Evolutionary conservation across 371 early-diverging fungal species (phyloP).

Genomic region (Apophysomyces elegans): DNA sequence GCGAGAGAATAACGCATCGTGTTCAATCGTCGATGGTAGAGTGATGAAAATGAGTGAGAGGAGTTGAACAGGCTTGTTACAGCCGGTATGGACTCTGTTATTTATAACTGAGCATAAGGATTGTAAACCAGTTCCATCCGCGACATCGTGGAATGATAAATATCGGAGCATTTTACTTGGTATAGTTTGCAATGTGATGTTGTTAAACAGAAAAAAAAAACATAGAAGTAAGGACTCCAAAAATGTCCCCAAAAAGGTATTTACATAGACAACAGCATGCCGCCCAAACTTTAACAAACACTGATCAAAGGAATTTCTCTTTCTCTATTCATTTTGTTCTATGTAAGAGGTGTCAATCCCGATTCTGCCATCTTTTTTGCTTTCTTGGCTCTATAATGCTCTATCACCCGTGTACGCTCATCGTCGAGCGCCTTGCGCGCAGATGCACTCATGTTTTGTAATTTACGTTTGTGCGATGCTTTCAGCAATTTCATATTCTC

Average conservation of each 20-base stretch:
- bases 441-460: constrained; percentile 51
- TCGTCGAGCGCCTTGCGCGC: constrained; percentile 41
- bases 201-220: neutral
- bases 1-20: constrained; percentile 46
- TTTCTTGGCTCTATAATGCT: constrained; percentile 53
- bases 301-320: constrained; percentile 13
- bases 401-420: constrained; percentile 50
- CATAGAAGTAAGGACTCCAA: neutral
- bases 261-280: constrained; percentile 9
- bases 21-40: constrained; percentile 6
- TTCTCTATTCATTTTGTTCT: constrained; percentile 17
- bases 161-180: constrained; percentile 4
- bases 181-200: constrained; percentile 9
- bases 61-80: constrained; percentile 5
- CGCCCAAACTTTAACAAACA: constrained; percentile 4
- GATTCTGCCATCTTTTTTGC: constrained; percentile 44
- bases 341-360: constrained; percentile 30
- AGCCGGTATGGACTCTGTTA: neutral
- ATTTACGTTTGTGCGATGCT: constrained; percentile 50
- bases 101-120: constrained; percentile 8
- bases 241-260: constrained; percentile 6
- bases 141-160: constrained; percentile 8
- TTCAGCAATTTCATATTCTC: constrained; percentile 52
- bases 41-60: neutral
- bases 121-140: constrained; percentile 10